Conservation (phyloP, 2,329 filamentous ascomycete species). For the Metarhizium album region DNA sequence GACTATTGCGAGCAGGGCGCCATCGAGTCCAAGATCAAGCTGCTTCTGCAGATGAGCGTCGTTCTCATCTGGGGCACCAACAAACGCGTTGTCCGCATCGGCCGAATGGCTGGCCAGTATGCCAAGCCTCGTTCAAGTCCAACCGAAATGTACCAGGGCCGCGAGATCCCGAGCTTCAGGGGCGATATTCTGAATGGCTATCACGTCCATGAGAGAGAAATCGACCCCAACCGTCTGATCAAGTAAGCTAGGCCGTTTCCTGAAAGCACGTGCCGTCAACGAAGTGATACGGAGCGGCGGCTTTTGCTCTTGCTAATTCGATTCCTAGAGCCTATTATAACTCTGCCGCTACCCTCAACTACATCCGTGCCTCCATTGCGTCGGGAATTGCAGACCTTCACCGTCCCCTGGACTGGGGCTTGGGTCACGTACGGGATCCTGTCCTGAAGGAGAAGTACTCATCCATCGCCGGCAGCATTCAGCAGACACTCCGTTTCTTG, state of each 20-base stretch:
- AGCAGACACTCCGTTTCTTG: slow-evolving; percentile 89
- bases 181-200: slow-evolving; percentile 95
- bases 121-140: slow-evolving; percentile 90
- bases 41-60: slow-evolving; percentile 92
- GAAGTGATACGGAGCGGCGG: neutral
- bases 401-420: slow-evolving; percentile 85
- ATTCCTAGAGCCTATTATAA: slow-evolving; percentile 76
- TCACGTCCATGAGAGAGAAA: slow-evolving; percentile 58
- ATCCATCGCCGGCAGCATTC: slow-evolving; percentile 73
- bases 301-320: slow-evolving; percentile 2
- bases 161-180: slow-evolving; percentile 78
- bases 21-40: slow-evolving; percentile 94
- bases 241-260: slow-evolving; percentile 30
- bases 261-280: no score
- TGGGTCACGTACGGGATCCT: slow-evolving; percentile 82
- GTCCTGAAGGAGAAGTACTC: slow-evolving; percentile 78
- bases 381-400: slow-evolving; percentile 91
- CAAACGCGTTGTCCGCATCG: slow-evolving; percentile 83
- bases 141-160: slow-evolving; percentile 69
- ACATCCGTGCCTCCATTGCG: slow-evolving; percentile 70
- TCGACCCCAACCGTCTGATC: slow-evolving; percentile 77
- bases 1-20: slow-evolving; percentile 85
- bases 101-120: slow-evolving; percentile 94
- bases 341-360: slow-evolving; percentile 90
- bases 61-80: slow-evolving; percentile 82